Conservation (phyloP, 306 rosid genomes). For the Castanea sativa region DNA sequence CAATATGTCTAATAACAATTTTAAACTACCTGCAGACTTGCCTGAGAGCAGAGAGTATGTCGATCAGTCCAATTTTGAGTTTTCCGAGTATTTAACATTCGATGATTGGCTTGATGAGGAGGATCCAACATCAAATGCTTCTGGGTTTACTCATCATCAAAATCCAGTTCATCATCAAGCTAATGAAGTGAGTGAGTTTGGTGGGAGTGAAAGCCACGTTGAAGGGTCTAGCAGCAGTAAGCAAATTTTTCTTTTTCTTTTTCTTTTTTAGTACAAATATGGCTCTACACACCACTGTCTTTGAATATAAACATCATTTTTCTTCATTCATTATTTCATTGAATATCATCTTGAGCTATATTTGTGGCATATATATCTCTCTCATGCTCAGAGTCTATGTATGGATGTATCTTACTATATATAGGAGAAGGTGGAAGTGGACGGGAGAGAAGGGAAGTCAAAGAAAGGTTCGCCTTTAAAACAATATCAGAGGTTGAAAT, state of each 20-base stretch:
- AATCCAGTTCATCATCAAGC: slow-evolving; percentile 29
- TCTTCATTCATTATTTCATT: too few relatives aligned
- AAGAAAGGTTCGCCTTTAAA: slow-evolving; percentile 62
- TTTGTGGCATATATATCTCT: too few relatives aligned
- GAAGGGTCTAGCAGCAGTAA: slow-evolving; percentile 48
- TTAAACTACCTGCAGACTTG: slow-evolving; percentile 17
- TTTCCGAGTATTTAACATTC: slow-evolving; percentile 47
- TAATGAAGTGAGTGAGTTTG: slow-evolving; percentile 30
- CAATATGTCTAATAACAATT: slow-evolving; percentile 52
- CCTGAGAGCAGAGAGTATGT: slow-evolving; percentile 29
- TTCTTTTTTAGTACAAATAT: too few relatives aligned
- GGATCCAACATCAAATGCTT: slow-evolving; percentile 18
- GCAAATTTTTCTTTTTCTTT: slow-evolving; percentile 2
- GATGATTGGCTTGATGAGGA: slow-evolving; percentile 40
- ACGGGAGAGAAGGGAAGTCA: slow-evolving; percentile 33
- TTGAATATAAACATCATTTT: too few relatives aligned
- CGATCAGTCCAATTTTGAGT: slow-evolving; percentile 34
- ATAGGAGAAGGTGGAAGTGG: slow-evolving; percentile 34
- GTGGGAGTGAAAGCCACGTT: slow-evolving; percentile 36
- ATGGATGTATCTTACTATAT: slow-evolving; percentile 7
- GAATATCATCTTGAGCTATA: too few relatives aligned
- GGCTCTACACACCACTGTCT: too few relatives aligned
- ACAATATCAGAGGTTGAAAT: slow-evolving; percentile 74
- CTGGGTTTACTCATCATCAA: slow-evolving; percentile 16
- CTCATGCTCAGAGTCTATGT: neutral